Conservation (phyloP, 164 flowering plant genomes). For the Malania oleifera region DNA sequence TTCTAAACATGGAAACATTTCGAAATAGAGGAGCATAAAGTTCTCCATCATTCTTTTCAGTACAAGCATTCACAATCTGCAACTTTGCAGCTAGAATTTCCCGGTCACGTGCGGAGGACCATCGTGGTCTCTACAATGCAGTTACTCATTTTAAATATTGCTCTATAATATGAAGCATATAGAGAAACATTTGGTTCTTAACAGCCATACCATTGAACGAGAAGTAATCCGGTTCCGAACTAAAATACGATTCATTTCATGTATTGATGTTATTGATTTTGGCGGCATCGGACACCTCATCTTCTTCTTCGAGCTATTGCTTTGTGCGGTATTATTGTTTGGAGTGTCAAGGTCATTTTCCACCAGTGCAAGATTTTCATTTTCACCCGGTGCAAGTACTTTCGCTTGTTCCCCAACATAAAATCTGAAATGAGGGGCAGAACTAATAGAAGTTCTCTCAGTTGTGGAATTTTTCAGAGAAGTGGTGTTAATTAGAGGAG, state of each 20-base stretch:
- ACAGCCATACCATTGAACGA: constrained; percentile 45
- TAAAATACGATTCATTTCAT: constrained; percentile 52
- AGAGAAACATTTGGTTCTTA: background rate
- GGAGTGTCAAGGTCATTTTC: constrained; percentile 14
- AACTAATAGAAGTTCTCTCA: constrained; percentile 12
- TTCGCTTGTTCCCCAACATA: constrained; percentile 3
- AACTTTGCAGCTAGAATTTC: constrained; percentile 28
- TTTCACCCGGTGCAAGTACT: constrained; percentile 10
- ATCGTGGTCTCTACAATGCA: constrained; percentile 29
- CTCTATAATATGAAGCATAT: background rate
- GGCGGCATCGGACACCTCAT: constrained; percentile 52
- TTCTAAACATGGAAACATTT: constrained; percentile 34
- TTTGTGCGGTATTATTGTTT: constrained; percentile 16
- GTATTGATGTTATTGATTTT: constrained; percentile 39
- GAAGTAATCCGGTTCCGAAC: constrained; percentile 46
- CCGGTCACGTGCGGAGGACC: constrained; percentile 32
- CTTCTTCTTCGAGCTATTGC: constrained; percentile 32
- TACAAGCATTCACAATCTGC: constrained; percentile 31
- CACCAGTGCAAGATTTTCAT: background rate
- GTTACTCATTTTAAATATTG: constrained; percentile 16
- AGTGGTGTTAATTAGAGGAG: constrained; percentile 17
- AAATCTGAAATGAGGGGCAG: constrained; percentile 5
- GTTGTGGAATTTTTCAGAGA: constrained; percentile 9
- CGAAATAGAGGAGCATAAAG: constrained; percentile 33
- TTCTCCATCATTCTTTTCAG: constrained; percentile 19